phyloP scores from a whole-genome alignment of 2,329 filamentous ascomycete genomes.

The Magnaporthiopsis rhizophila region DNA sequence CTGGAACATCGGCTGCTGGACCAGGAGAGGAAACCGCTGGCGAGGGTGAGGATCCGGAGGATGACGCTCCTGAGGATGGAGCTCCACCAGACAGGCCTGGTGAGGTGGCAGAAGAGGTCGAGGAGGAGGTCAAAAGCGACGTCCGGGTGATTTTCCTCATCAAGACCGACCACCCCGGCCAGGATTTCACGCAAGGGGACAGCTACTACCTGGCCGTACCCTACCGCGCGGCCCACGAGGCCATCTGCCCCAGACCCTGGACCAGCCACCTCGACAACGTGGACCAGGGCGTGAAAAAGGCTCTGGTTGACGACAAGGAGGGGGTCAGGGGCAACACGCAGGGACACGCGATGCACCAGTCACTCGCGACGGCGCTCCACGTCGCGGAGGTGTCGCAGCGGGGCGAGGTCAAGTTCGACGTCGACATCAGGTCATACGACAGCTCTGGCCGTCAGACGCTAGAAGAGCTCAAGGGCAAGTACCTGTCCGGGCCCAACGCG shows the following conservation, averaged over 20 bases:
- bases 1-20: neutral
- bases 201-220: neutral
- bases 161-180: neutral
- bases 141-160: neutral
- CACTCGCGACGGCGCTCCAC: constrained; percentile 1
- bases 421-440: neutral
- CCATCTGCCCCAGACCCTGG: constrained; percentile 6
- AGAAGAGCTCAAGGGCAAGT: neutral
- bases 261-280: neutral
- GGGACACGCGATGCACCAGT: neutral
- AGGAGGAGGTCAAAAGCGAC: neutral
- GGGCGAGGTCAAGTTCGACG: neutral
- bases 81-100: neutral
- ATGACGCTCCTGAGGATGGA: neutral
- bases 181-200: neutral
- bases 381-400: neutral
- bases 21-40: neutral
- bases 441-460: neutral
- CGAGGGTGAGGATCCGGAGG: neutral
- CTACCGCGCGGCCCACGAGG: neutral
- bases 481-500: neutral
- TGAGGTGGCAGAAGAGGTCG: neutral
- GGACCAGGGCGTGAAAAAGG: neutral
- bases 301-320: neutral
- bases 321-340: neutral